Evolutionary conservation across 129 eudicot genomes (phyloP), one percentile per base, ranked within the genome.

Genomic region (Pittosporum tobira): DNA sequence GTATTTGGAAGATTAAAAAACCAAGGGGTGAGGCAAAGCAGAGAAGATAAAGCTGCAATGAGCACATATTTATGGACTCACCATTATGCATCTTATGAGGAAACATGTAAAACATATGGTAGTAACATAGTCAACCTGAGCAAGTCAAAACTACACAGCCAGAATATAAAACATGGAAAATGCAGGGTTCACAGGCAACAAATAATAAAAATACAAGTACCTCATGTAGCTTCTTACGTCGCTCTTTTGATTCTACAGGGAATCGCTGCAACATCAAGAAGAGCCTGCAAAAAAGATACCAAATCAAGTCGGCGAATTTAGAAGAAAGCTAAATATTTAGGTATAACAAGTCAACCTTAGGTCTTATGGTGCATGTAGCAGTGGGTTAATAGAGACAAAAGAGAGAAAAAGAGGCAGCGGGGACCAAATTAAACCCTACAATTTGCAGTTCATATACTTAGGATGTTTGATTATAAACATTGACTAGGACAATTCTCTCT

Each of bases 51-150:
- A 22, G 5, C 34, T 28, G 22, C 43, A 47, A 54, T 23, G 15
- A 60, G 51, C 45, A 63, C 20, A n/a, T n/a, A n/a, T n/a, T n/a
- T n/a, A n/a, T n/a, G n/a, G n/a, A 54, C 96, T 81, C 62, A 89
- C 97, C 97, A 90, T 86, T 42, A 90, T 67, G 66, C 95, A 85
- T 73, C 98, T 80, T 31, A 80, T 56, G 50, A 90, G 94, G 59
- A 90, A 90, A 66, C 98, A 90, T 30, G 78, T 34, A 58, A 83
- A 91, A 53, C 98, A 90, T 46, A 90, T 86, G 45, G 95, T 75
- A 22, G 98, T 90, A 64, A 90, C 88, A 28, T 90, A 90, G 75
- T 95, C 98, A 67, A 86, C 98, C 97, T 85, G 68, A 3, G 27
- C 22, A 23, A 31, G 45, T 23, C 38, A n/a, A n/a, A n/a, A n/a